A percentile compares a stretch with the other conserved stretches of the same genome.
These are phyloP conservation scores for Rhypophila decipiens DNA, from an alignment of 495 filamentous ascomycete genomes.

Conservation along the genomic window DNA sequence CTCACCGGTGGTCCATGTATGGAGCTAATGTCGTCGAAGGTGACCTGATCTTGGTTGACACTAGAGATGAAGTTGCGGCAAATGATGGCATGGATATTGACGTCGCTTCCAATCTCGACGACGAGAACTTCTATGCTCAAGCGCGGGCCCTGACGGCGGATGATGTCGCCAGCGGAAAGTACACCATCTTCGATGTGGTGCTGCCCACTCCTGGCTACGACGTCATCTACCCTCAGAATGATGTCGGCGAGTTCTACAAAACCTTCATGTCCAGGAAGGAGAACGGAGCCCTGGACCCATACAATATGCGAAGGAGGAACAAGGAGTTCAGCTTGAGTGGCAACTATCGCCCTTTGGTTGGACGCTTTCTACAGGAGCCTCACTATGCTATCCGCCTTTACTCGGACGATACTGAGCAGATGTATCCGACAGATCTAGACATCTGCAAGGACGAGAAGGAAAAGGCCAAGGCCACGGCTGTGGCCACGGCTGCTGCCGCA, in stretches of 20 bases:
- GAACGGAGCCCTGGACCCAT: conserved; percentile 73
- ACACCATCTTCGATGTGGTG: conserved; percentile 84
- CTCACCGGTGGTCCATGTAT: conserved; percentile 68
- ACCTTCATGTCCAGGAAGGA: conserved; percentile 73
- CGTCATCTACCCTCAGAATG: conserved; percentile 76
- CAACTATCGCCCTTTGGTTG: conserved; percentile 77
- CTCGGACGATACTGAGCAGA: conserved; percentile 64
- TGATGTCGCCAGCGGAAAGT: conserved; percentile 74
- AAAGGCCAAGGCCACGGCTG: conserved; percentile 3
- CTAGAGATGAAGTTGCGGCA: conserved; percentile 28
- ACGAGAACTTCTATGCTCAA: conserved; percentile 59
- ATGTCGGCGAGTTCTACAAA: conserved; percentile 72
- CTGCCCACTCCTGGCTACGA: conserved; percentile 90
- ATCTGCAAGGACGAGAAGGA: conserved; percentile 25
- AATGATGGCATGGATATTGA: conserved; percentile 37
- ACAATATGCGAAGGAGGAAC: conserved; percentile 78
- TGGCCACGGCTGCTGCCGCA: neutral
- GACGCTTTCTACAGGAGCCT: conserved; percentile 49
- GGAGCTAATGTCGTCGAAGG: conserved; percentile 70
- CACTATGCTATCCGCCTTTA: conserved; percentile 66
- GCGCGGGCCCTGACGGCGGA: conserved; percentile 68
- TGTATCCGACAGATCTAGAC: conserved; percentile 70
- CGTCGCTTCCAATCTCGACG: conserved; percentile 16
- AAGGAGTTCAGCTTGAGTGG: conserved; percentile 87
- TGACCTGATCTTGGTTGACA: conserved; percentile 67